Conservation (phyloP, 2,329 filamentous ascomycete species). For the Venturia carpophila region DNA sequence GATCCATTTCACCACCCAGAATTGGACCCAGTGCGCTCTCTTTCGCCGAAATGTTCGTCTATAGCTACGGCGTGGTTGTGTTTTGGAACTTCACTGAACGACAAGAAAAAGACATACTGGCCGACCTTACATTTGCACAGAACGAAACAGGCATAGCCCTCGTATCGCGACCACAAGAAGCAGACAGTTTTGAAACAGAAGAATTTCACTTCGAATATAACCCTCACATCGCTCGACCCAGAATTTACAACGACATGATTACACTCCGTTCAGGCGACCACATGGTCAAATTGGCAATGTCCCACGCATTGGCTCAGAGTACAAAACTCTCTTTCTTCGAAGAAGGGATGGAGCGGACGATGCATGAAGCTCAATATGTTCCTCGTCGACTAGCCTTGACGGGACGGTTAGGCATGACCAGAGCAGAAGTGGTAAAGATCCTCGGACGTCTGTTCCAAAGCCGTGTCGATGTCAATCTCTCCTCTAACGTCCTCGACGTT, state of each 20-base stretch:
- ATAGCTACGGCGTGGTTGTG: constrained; percentile 92
- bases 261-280: constrained; percentile 89
- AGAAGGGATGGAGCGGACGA: constrained; percentile 89
- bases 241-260: constrained; percentile 99
- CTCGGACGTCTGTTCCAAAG: constrained; percentile 86
- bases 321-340: constrained; percentile 96
- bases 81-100: constrained; percentile 98
- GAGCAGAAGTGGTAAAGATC: constrained; percentile 86
- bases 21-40: constrained; percentile 64
- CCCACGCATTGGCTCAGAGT: constrained; percentile 93
- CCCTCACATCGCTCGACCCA: constrained; percentile 70
- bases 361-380: constrained; percentile 86
- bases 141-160: constrained; percentile 59
- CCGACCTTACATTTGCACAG: constrained; percentile 83
- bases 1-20: constrained; percentile 32
- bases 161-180: constrained; percentile 69
- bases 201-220: constrained; percentile 99
- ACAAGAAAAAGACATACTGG: constrained; percentile 93
- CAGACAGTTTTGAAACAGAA: constrained; percentile 92
- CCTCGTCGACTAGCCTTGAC: constrained; percentile 83
- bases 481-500: constrained; percentile 90
- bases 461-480: constrained; percentile 93
- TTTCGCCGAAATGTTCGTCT: constrained; percentile 94
- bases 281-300: constrained; percentile 98
- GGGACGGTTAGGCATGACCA: constrained; percentile 81